Evolutionary conservation across 2,329 filamentous ascomycete genomes (phyloP).

Genomic region (Metarhizium anisopliae): DNA sequence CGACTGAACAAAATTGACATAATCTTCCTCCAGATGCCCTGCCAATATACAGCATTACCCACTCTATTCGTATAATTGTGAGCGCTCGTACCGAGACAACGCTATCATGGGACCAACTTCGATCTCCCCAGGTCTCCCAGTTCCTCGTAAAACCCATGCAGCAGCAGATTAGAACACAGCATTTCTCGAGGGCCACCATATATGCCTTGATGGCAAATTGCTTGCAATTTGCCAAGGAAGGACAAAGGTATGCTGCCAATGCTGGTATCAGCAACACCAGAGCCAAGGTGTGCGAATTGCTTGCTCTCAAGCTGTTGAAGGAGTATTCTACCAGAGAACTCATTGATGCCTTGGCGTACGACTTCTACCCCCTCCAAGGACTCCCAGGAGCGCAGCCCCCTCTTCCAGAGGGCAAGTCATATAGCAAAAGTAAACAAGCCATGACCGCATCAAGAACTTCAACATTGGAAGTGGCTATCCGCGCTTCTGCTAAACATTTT

Average conservation of each 20-base stretch:
- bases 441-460: slow-evolving; percentile 68
- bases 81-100: slow-evolving; percentile 83
- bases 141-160: slow-evolving; percentile 95
- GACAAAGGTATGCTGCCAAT: slow-evolving; percentile 71
- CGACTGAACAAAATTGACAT: neutral
- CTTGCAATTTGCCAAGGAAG: slow-evolving; percentile 85
- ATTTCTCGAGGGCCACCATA: slow-evolving; percentile 78
- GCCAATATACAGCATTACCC: slow-evolving; percentile 83
- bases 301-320: slow-evolving; percentile 82
- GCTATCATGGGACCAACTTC: slow-evolving; percentile 86
- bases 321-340: slow-evolving; percentile 85
- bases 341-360: slow-evolving; percentile 89
- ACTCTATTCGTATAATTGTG: slow-evolving; percentile 79
- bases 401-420: slow-evolving; percentile 21
- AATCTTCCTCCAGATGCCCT: slow-evolving; percentile 55
- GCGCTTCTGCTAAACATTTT: slow-evolving; percentile 86
- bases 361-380: slow-evolving; percentile 88
- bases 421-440: slow-evolving; percentile 33
- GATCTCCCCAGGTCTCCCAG: slow-evolving; percentile 92
- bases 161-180: slow-evolving; percentile 71
- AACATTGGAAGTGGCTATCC: slow-evolving; percentile 85
- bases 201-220: slow-evolving; percentile 92
- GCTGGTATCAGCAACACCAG: slow-evolving; percentile 76
- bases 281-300: slow-evolving; percentile 79
- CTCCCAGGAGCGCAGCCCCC: slow-evolving; percentile 42